These are phyloP conservation scores for Dothidotthia symphoricarpi DNA, from an alignment of 2,329 filamentous ascomycete species.

Conservation along the genomic window DNA sequence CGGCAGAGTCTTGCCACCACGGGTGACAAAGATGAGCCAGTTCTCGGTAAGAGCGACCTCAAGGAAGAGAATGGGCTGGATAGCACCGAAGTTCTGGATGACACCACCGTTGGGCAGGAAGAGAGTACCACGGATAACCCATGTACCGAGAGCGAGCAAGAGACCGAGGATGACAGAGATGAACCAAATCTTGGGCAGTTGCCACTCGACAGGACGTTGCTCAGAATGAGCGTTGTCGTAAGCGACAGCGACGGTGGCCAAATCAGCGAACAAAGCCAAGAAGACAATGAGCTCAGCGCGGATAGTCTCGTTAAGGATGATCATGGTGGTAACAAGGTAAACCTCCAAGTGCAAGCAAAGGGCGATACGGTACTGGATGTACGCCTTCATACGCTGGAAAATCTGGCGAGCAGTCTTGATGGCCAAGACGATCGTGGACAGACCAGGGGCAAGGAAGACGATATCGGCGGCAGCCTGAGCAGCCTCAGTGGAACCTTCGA, in stretches of 20 bases:
- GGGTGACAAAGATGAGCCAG: slow-evolving; percentile 56
- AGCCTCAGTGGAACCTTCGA: slow-evolving; percentile 69
- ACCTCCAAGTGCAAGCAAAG: slow-evolving; percentile 72
- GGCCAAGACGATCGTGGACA: slow-evolving; percentile 68
- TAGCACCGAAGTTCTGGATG: slow-evolving; percentile 70
- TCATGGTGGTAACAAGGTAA: slow-evolving; percentile 74
- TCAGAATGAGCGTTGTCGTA: slow-evolving; percentile 80
- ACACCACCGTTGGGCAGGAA: slow-evolving; percentile 70
- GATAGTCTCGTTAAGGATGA: slow-evolving; percentile 76
- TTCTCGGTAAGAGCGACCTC: slow-evolving; percentile 55
- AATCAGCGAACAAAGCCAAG: slow-evolving; percentile 74
- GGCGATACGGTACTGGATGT: slow-evolving; percentile 74
- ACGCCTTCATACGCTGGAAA: slow-evolving; percentile 76
- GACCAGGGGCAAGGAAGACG: slow-evolving; percentile 70
- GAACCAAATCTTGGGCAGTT: slow-evolving; percentile 78
- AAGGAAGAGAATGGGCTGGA: slow-evolving; percentile 66
- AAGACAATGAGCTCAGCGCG: slow-evolving; percentile 72
- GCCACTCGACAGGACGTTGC: slow-evolving; percentile 73
- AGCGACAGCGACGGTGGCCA: slow-evolving; percentile 74
- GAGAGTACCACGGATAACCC: slow-evolving; percentile 69
- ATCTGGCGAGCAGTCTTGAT: slow-evolving; percentile 74
- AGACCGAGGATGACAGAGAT: slow-evolving; percentile 68
- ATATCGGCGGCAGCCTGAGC: slow-evolving; percentile 72
- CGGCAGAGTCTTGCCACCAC: slow-evolving; percentile 67
- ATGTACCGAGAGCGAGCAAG: slow-evolving; percentile 67